Evolutionary conservation across 2,329 filamentous ascomycete genomes (phyloP).

Genomic region (Myriosclerotinia curreyana): DNA sequence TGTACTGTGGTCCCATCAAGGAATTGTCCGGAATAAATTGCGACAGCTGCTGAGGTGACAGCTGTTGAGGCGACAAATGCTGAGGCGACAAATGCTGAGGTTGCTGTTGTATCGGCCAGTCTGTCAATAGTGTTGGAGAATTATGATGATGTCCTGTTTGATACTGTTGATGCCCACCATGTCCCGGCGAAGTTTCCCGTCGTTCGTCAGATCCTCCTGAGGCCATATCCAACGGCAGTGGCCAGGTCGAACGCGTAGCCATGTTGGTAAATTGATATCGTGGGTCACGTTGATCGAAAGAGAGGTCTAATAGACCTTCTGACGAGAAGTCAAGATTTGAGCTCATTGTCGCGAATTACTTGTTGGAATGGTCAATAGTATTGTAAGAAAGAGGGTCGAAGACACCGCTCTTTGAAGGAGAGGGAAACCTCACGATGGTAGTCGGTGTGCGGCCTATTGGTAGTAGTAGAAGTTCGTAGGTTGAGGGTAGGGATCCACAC

Average conservation of each 20-base stretch:
- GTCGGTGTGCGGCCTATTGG: slow-evolving; percentile 36
- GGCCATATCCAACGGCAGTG: slow-evolving; percentile 39
- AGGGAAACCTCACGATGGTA: slow-evolving; percentile 36
- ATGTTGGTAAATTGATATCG: slow-evolving; percentile 51
- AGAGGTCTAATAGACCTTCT: slow-evolving; percentile 60
- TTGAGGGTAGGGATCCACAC: slow-evolving; percentile 29
- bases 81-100: slow-evolving; percentile 38
- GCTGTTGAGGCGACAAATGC: slow-evolving; percentile 37
- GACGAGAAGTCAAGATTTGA: slow-evolving; percentile 57
- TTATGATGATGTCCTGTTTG: slow-evolving; percentile 47
- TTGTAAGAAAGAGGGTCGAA: slow-evolving; percentile 42
- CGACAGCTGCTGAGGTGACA: slow-evolving; percentile 34
- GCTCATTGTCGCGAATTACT: slow-evolving; percentile 48
- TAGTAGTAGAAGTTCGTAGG: slow-evolving; percentile 29
- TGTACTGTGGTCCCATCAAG: slow-evolving; percentile 39
- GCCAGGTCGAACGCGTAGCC: slow-evolving; percentile 40
- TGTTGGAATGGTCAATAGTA: slow-evolving; percentile 44
- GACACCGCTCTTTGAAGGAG: slow-evolving; percentile 40
- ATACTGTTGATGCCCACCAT: slow-evolving; percentile 45
- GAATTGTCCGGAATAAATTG: slow-evolving; percentile 39
- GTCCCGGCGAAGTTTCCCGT: slow-evolving; percentile 37
- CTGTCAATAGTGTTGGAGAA: slow-evolving; percentile 50
- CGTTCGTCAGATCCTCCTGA: slow-evolving; percentile 37
- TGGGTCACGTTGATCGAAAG: slow-evolving; percentile 56
- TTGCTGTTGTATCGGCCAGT: slow-evolving; percentile 54